Percentiles rank a stretch among this genome's conserved stretches.
Evolutionary conservation across 176 grass and related monocot species (phyloP).

Genomic region (Canna indica): DNA sequence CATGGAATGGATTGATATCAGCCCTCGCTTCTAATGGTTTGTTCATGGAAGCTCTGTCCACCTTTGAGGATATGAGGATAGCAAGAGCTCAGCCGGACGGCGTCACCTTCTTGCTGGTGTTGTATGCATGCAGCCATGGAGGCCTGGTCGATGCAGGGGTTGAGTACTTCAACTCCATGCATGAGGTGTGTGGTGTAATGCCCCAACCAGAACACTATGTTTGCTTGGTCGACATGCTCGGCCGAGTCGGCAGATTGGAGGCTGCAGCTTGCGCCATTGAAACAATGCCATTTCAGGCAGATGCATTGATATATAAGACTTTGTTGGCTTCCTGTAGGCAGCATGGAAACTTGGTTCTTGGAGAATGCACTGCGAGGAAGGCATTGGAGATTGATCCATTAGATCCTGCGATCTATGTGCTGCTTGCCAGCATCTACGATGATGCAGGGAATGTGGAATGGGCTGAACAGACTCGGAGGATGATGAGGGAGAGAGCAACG

Average conservation of each 20-base stretch:
- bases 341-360: constrained; percentile 29
- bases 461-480: constrained; percentile 16
- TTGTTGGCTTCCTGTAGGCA: constrained; percentile 34
- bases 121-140: constrained; percentile 40
- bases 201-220: constrained; percentile 58
- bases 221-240: constrained; percentile 59
- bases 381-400: constrained; percentile 30
- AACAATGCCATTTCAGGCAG: constrained; percentile 35
- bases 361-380: constrained; percentile 28
- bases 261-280: constrained; percentile 37
- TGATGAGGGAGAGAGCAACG: constrained; percentile 24
- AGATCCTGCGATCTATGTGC: constrained; percentile 24
- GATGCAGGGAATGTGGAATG: constrained; percentile 26
- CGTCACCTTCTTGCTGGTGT: constrained; percentile 51
- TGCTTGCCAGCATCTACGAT: constrained; percentile 30
- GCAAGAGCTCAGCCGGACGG: constrained; percentile 41
- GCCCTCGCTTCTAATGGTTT: constrained; percentile 30
- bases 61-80: constrained; percentile 82
- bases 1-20: constrained; percentile 60
- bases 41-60: constrained; percentile 40
- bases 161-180: constrained; percentile 59
- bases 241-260: constrained; percentile 44
- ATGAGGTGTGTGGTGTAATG: constrained; percentile 33
- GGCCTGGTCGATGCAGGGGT: constrained; percentile 50
- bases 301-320: constrained; percentile 27